Evolutionary conservation across 805 yeast genomes (phyloP).

Genomic region (Saccharomycopsis lassenensis): DNA sequence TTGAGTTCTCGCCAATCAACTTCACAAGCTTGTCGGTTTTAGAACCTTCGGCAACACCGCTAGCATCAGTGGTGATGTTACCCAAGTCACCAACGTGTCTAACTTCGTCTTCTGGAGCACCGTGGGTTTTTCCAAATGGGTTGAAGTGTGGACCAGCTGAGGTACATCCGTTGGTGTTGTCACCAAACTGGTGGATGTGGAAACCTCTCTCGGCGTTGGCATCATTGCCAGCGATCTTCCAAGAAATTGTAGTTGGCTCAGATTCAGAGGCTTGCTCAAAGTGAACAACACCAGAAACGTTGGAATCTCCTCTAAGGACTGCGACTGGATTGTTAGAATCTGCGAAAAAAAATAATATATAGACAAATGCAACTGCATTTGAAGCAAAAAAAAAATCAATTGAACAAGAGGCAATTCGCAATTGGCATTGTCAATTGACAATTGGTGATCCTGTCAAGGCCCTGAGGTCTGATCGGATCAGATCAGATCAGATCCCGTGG

Average conservation of each 20-base stretch:
- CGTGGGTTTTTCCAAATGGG: slow-evolving; percentile 82
- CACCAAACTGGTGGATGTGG: slow-evolving; percentile 98
- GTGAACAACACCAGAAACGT: slow-evolving; percentile 75
- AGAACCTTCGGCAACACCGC: slow-evolving; percentile 87
- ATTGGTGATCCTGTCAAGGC: neutral
- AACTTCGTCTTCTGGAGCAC: slow-evolving; percentile 73
- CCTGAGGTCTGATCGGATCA: too few species aligned
- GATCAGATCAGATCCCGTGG: too few species aligned
- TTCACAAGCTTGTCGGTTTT: slow-evolving; percentile 68
- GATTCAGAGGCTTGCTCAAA: slow-evolving; percentile 76
- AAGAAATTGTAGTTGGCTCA: slow-evolving; percentile 76
- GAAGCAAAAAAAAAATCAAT: neutral
- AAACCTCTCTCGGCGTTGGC: slow-evolving; percentile 88
- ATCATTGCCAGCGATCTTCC: slow-evolving; percentile 84
- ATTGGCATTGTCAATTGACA: neutral
- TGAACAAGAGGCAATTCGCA: neutral
- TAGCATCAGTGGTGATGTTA: slow-evolving; percentile 77
- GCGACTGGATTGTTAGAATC: slow-evolving; percentile 47
- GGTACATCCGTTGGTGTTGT: slow-evolving; percentile 98
- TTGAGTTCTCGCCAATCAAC: slow-evolving; percentile 76
- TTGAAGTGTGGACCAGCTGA: slow-evolving; percentile 97
- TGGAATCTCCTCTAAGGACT: slow-evolving; percentile 90
- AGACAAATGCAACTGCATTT: neutral
- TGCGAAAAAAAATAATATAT: neutral
- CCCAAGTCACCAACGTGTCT: slow-evolving; percentile 97